These are phyloP conservation scores for Naganishia sp. DNA, from an alignment of 1,284 basidiomycete genomes.

Conservation along the genomic window DNA sequence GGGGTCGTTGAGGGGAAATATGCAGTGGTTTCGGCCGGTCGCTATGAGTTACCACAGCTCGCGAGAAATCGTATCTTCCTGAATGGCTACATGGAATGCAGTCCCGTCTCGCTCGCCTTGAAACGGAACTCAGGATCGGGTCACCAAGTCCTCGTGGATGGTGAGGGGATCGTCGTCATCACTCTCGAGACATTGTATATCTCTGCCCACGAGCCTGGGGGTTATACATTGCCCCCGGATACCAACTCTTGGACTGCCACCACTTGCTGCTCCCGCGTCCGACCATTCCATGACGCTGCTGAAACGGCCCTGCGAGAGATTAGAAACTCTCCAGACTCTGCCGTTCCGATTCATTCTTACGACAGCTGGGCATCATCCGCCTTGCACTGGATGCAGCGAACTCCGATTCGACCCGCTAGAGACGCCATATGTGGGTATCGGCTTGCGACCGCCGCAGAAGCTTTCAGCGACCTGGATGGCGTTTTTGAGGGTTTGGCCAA, in stretches of 20 bases:
- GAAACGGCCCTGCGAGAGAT: not conserved
- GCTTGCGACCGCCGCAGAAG: not conserved
- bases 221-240: not conserved
- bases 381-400: slow-evolving; percentile 9
- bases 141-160: slow-evolving; percentile 11
- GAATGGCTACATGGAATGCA: slow-evolving; percentile 14
- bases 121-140: not conserved
- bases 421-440: slow-evolving; percentile 15
- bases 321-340: not conserved
- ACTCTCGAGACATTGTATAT: slow-evolving; percentile 16
- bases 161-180: slow-evolving; percentile 13
- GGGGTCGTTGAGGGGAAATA: not conserved
- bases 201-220: not conserved
- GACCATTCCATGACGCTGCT: slow-evolving; percentile 1
- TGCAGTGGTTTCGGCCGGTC: not conserved
- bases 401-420: not conserved
- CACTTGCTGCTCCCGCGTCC: not conserved
- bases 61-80: slow-evolving; percentile 9
- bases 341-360: not conserved
- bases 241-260: slow-evolving; percentile 1
- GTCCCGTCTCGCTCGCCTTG: slow-evolving; percentile 1
- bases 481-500: too few relatives aligned
- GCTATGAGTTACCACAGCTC: slow-evolving; percentile 2
- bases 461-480: not conserved
- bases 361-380: not conserved